Evolutionary conservation across 2,329 filamentous ascomycete species (phyloP), one percentile per base, ranked within the genome.

Genomic region (Coniochaeta sp.): DNA sequence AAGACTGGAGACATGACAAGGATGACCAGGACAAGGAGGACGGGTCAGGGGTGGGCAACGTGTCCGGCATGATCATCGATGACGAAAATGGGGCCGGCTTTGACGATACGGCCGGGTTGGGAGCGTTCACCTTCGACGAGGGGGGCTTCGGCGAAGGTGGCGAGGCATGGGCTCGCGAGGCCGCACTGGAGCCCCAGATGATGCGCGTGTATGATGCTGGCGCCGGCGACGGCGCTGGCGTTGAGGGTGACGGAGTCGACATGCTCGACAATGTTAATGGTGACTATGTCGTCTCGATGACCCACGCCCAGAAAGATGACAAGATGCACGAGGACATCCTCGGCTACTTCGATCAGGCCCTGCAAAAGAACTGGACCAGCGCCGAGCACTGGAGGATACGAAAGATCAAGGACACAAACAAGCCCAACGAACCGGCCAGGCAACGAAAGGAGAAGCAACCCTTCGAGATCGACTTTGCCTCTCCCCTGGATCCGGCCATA

Each of bases 321-420:
- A 77, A 77, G 63, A 72, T 86, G 66, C 91, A 96, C 64, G 90
- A 97, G 60, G 92, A 96, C 61, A 96, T 99, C 53, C 78, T 99
- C n/a, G 87, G 89, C 63, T 99, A 97, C 72, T 99, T 99, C 64
- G 94, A 99, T 67, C 90, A 96, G 63, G 91, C 92, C 2, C 73
- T 97, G 40, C 89, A 94, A 65, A 97, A 96, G 78, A 96, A 96
- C 63, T 99, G 94, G 92, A 86, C 87, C 6, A 95, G 91, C 48
- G 92, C 94, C n/a, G 94, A 97, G 67, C 94, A 99, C 69, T 99
- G 94, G 94, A 86, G 92, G 59, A 97, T 99, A 64, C 82, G 89
- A 56, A 90, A 91, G 64, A 94, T 99, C 68, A 97, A 97, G 63
- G 83, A 86, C 57, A 72, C 77, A 62, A 79, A 76, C 61, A 91